Base-by-base conservation (phyloP, 208 protist species). In the Spongospora subterranea region DNA sequence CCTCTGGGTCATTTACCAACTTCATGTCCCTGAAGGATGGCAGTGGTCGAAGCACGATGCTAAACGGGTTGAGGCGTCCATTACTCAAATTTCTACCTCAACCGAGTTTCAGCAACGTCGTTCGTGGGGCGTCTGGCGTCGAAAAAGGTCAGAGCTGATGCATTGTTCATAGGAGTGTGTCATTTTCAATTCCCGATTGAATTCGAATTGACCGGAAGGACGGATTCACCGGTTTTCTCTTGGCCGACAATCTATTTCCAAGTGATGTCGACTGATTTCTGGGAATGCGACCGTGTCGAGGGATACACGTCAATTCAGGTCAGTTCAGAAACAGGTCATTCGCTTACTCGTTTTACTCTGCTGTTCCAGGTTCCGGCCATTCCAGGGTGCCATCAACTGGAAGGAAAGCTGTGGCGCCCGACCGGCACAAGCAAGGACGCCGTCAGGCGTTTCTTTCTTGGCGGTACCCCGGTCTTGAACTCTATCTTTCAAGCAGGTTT, bases 181-280 rank as follows among this genome's bases (percentile, higher is more conserved):
- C 6, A 43, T 35, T 82, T 82, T 35, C 17, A 6, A 43, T 82
- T 82, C n/a, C 71, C 71, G 6, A 45, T 82, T 20, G 71, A 82
- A n/a, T 43, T 82, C 71, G 71, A 82, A n/a, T n/a, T 82, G n/a
- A 20, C 35, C 17, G 71, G 71, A n/a, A 6, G 71, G 71, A 6
- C 40, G 71, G 71, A 82, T 20, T 6, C 6, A 20, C 17, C 6
- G 6, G 71, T 82, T 20, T 35, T 82, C 6, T 43, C 71, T 20
- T 45, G n/a, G 71, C 71, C 71, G 71, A 82, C 71, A 82, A 82
- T 82, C 71, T 82, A 82, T 43, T 82, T 82, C n/a, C 71, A 82
- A 43, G 71, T 82, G 35, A 82, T 20, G 6, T 82, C 71, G 71
- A 82, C 71, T 20, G 71, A 82, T 82, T 82, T 35, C 71, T 82